Evolutionary conservation across 805 yeast species (phyloP), one percentile per base, ranked within the genome.

Genomic region (Candida corydali): DNA sequence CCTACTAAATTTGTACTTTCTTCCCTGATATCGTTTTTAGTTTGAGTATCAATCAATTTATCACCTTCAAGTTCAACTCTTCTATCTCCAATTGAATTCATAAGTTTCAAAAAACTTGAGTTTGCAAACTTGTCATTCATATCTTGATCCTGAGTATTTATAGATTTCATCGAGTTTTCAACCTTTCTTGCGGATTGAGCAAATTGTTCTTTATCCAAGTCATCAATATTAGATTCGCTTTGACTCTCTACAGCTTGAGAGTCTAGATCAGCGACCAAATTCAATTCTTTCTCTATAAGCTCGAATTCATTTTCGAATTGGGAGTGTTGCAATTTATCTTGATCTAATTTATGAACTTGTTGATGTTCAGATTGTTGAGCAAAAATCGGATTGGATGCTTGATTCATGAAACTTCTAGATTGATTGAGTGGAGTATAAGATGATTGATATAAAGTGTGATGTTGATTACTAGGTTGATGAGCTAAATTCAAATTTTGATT

Each of bases 41-140:
- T 35, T 2, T 39, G 26, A 3, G 44, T 39, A 27, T 59, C 50
- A 25, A 66, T 68, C 30, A 67, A 51, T 40, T 59, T 63, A 37
- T 62, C 65, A 11, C 71, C 71, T 14, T 63, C 63, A 5, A 67
- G 40, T 45, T 65, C 71, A 18, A 67, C 69, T 27, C 52, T 39
- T 23, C 69, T 44, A 28, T 57, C 57, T 16, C 65, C 58, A 16
- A 67, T 65, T 26, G 57, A 56, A 26, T 49, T 47, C 73, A 67
- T 67, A 26, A 67, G 50, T 44, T 65, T 63, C 31, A 67, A 45
- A 39, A 67, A 67, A 26, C 56, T 46, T 7, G 65, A 57, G 40
- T 60, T 58, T 39, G 59, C 55, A 38, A 67, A 54, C 45, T 67
- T 67, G 26, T 39, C 29, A 8, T 44, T 44, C 24, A 59, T 59